These are phyloP conservation scores for Pelargonium cotyledonis DNA, from an alignment of 441 rosid species.

Conservation along the genomic window DNA sequence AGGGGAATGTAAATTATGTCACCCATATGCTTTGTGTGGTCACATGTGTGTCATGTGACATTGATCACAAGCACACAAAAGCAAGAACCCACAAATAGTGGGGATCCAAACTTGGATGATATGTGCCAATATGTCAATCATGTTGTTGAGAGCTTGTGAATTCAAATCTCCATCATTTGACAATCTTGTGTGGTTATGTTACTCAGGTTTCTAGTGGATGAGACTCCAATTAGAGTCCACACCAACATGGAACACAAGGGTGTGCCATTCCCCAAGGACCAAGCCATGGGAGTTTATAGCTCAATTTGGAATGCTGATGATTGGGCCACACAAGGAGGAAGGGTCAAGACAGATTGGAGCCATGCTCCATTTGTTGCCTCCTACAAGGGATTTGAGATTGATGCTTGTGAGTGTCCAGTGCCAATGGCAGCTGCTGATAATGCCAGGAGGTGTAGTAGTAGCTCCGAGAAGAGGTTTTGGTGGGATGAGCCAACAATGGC, in stretches of 20 bases:
- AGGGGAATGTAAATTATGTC: no score
- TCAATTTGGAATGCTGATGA: constrained; percentile 4
- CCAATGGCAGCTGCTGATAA: neutral
- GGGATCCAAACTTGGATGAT: no score
- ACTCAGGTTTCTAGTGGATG: neutral
- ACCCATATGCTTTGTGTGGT: no score
- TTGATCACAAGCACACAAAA: no score
- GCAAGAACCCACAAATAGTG: no score
- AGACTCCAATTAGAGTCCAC: neutral
- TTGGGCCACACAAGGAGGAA: constrained; percentile 1
- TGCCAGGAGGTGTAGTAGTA: neutral
- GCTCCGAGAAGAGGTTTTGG: neutral
- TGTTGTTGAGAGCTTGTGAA: no score
- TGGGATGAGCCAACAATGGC: neutral
- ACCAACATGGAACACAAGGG: neutral
- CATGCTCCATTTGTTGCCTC: constrained; percentile 6
- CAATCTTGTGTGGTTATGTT: neutral
- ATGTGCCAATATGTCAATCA: no score
- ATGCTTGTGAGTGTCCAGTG: neutral
- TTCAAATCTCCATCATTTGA: no score
- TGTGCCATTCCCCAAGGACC: neutral
- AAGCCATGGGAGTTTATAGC: neutral
- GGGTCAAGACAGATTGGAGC: constrained; percentile 1
- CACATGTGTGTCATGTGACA: no score
- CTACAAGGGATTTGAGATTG: neutral